Evolutionary conservation across 805 yeast genomes (phyloP).

Genomic region (Saccharomyces jurei): DNA sequence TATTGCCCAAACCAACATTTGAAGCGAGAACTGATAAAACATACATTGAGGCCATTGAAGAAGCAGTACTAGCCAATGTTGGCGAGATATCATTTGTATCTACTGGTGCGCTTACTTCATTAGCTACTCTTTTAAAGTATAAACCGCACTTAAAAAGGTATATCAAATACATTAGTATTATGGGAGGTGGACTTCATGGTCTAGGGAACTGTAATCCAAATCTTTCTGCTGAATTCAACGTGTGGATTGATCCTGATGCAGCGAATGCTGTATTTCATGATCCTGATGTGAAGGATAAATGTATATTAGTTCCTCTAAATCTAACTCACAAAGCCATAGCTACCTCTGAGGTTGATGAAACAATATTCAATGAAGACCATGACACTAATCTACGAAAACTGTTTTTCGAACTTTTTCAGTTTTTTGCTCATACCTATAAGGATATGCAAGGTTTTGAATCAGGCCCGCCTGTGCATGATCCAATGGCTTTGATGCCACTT

Average conservation of each 20-base stretch:
- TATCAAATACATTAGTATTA: conserved; percentile 50
- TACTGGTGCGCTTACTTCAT: conserved; percentile 71
- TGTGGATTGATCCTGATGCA: conserved; percentile 69
- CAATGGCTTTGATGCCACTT: conserved; percentile 57
- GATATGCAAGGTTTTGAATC: conserved; percentile 34
- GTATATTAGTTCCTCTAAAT: conserved; percentile 56
- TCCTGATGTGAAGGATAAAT: conserved; percentile 38
- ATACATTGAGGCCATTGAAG: conserved; percentile 35
- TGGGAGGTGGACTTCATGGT: conserved; percentile 59
- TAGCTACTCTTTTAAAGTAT: conserved; percentile 45
- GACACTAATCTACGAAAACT: conserved; percentile 43
- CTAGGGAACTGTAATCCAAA: conserved; percentile 43
- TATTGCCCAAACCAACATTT: conserved; percentile 44
- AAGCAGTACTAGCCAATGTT: conserved; percentile 37
- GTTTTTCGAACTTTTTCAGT: conserved; percentile 46
- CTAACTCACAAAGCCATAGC: conserved; percentile 56
- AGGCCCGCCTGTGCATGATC: conserved; percentile 81
- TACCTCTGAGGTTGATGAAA: conserved; percentile 33
- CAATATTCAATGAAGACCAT: conserved; percentile 31
- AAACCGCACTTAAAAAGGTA: conserved; percentile 47
- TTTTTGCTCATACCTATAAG: conserved; percentile 40
- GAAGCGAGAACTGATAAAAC: conserved; percentile 20
- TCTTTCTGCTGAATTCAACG: conserved; percentile 63
- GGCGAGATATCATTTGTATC: conserved; percentile 56
- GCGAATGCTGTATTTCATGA: conserved; percentile 50